These are phyloP conservation scores for Diaporthe sp. DNA, from an alignment of 2,329 filamentous ascomycete genomes.

Conservation along the genomic window DNA sequence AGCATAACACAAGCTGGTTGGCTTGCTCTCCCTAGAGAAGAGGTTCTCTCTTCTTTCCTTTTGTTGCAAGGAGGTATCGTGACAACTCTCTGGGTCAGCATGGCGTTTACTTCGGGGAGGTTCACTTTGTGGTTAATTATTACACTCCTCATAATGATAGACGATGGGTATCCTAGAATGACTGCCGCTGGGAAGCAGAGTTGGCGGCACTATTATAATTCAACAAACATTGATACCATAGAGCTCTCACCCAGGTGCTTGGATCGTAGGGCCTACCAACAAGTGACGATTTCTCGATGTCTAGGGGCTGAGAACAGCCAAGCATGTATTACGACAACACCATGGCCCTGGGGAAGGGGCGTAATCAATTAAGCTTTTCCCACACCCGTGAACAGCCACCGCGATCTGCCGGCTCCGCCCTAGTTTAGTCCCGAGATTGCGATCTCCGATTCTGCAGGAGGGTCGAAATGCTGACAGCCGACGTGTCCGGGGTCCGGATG, in stretches of 20 bases:
- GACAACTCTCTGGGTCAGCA: slow-evolving; percentile 22
- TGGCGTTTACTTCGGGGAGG: slow-evolving; percentile 19
- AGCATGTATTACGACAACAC: not conserved
- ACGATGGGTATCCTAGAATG: slow-evolving; percentile 26
- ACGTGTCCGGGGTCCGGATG: not conserved
- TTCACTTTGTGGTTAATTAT: not conserved
- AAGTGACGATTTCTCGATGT: not conserved
- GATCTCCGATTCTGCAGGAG: slow-evolving; percentile 4
- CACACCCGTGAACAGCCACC: too few relatives aligned
- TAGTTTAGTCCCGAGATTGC: not conserved
- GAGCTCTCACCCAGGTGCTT: not conserved
- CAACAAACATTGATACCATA: not conserved
- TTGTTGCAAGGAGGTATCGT: slow-evolving; percentile 6
- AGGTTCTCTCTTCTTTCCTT: not conserved
- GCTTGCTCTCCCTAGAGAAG: not conserved
- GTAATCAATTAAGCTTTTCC: not conserved
- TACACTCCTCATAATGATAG: slow-evolving; percentile 6
- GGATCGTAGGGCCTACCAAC: not conserved
- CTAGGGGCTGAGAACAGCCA: not conserved
- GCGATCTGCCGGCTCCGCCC: not conserved
- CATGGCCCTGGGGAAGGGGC: too few relatives aligned
- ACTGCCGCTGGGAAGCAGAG: not conserved
- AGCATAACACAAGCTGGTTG: not conserved
- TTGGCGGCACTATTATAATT: not conserved
- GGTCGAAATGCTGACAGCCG: not conserved